A percentile compares a stretch with the other conserved stretches of the same genome.
Evolutionary conservation across 768 basidiomycete species (phyloP).

Genomic region (Lactarius evosmus): DNA sequence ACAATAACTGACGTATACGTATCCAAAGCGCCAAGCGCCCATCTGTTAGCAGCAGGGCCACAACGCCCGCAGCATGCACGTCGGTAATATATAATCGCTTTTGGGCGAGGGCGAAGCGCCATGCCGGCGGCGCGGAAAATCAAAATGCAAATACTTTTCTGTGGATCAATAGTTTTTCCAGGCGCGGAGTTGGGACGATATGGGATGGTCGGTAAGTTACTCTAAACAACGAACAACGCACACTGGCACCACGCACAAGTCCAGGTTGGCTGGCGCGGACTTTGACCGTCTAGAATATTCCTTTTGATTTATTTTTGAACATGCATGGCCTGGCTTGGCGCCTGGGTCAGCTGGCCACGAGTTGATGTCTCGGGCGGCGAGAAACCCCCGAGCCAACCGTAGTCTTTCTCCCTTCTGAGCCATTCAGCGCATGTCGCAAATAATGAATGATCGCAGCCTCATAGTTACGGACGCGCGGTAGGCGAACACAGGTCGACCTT

Average conservation of each 20-base stretch:
- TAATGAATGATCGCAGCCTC: slow-evolving; percentile 15
- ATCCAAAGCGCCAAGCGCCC: background rate
- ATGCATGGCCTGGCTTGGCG: background rate
- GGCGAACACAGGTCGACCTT: slow-evolving; percentile 1
- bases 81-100: background rate
- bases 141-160: background rate
- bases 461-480: slow-evolving; percentile 4
- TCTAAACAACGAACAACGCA: background rate
- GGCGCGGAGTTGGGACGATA: background rate
- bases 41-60: background rate
- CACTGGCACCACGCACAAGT: background rate
- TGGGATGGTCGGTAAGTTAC: background rate
- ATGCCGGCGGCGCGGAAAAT: background rate
- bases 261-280: background rate
- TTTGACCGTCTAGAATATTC: background rate
- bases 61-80: background rate
- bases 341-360: background rate
- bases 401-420: background rate
- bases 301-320: background rate
- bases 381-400: background rate
- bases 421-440: background rate
- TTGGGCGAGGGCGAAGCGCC: background rate
- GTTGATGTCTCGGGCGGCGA: background rate
- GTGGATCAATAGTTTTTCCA: background rate
- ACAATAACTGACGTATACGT: background rate